Evolutionary conservation across 1,284 basidiomycete genomes (phyloP), one percentile per base, ranked within the genome.

Genomic region (Trichosporon asahii): DNA sequence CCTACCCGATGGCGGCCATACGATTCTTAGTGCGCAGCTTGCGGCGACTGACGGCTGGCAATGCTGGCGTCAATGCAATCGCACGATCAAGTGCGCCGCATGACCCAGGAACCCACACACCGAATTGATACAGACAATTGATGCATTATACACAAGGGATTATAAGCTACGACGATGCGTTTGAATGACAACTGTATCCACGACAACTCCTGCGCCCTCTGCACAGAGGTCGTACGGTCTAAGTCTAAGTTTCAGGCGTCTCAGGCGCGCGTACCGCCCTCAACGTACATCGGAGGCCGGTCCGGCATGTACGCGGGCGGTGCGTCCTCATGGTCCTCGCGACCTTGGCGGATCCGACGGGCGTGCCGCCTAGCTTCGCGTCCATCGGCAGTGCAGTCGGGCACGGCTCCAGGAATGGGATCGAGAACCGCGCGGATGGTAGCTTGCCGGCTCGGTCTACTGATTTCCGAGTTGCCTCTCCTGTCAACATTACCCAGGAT

Each of bases 221-320:
- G 40, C 57, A 61, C 57, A 61, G 29, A 4, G 31, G 27, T 61
- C 57, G 23, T 18, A 31, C 27, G 15, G 21, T 61, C 57, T 31
- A 61, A n/a, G 29, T 61, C 29, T 33, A 60, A 31, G 5, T 18
- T 11, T 53, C 31, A 9, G 31, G 31, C 31, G 31, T 33, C 49
- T 29, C 27, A 31, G 27, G 57, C 57, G 8, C 57, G 57, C 14
- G 57, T 61, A 9, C 57, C 57, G 15, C 57, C 57, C 27, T 61
- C 57, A 18, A 61, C 29, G 57, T 61, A 61, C 57, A 61, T 31
- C 21, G 57, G 57, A 29, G 57, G 57, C 57, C 57, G 57, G 57
- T 61, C 57, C 11, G 57, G 57, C 29, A 61, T 61, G 29, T 61
- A 61, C 57, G 57, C 57, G 11, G 57, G 57, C 57, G 57, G 57